phyloP scores from a whole-genome alignment of 73 alveolate genomes.

The Symbiodinium natans region DNA sequence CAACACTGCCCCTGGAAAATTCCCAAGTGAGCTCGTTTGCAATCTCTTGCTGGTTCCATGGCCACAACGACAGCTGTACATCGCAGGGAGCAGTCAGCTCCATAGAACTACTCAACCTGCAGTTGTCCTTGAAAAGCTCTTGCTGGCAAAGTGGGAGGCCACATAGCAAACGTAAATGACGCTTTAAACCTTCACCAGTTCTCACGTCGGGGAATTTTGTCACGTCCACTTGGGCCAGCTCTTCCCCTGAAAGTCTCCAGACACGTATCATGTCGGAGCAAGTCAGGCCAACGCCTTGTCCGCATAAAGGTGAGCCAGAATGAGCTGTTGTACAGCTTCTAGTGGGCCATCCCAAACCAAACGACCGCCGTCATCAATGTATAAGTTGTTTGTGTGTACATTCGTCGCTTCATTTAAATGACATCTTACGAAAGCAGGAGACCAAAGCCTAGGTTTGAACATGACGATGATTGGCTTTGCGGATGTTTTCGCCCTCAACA shows the following conservation, averaged over 20 bases:
- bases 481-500: too few species aligned
- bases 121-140: not conserved
- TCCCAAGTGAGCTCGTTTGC: not conserved
- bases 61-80: constrained; percentile 2
- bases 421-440: too few species aligned
- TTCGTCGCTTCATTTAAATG: too few species aligned
- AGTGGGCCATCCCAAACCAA: too few species aligned
- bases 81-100: constrained; percentile 1
- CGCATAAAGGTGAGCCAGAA: not conserved
- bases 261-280: constrained; percentile 5
- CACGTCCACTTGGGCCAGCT: constrained; percentile 4
- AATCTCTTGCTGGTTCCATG: constrained; percentile 1
- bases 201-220: not conserved
- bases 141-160: not conserved
- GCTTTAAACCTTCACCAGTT: not conserved
- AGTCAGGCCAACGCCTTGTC: not conserved
- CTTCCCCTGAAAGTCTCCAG: not conserved
- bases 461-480: too few species aligned
- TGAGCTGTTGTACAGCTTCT: too few species aligned
- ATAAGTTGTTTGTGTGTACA: too few species aligned
- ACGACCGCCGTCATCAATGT: too few species aligned
- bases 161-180: not conserved
- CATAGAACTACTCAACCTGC: not conserved
- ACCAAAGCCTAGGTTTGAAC: too few species aligned
- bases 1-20: not conserved